Base-by-base conservation (phyloP, 2,329 filamentous ascomycete species). In the Xenoacremonium recifei region DNA sequence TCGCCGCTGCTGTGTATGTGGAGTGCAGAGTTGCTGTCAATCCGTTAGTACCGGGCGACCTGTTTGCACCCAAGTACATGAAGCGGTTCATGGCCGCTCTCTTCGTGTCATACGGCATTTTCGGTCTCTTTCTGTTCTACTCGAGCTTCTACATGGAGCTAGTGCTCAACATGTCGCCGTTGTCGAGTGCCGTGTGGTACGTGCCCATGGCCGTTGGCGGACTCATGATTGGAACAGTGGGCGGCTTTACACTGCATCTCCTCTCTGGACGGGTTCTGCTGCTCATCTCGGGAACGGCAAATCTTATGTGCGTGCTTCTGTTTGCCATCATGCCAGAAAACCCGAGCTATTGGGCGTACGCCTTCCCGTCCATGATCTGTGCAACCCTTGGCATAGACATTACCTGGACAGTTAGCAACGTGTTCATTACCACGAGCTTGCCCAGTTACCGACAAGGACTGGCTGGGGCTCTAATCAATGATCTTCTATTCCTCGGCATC, bases 331-430 rank as follows among this genome's bases (percentile, higher is more conserved):
- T 79, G 42, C 79, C 79, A 1, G 54, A 62, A 12, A 65, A 70
- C 3, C 73, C 70, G 0, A 75, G 69, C 44, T 80, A 82, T 62
- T 87, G 83, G 83, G 72, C 77, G 0, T 86, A 73, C 57, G 71
- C 82, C 3, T 83, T 87, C 50, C 79, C 82, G 0, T 60, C 73
- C 4, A 79, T 79, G 76, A 63, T 80, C 6, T 76, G 75, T 43
- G 76, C 72, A 12, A 85, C 82, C 0, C 64, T 84, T 17, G 81
- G 79, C 4, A 80, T 87, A 40, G 84, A 87, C 51, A 73, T 86
- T 33, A 77, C 77, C 6, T 85, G 79, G 62, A 85, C 79, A 43
- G 71, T 87, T 3, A 74, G 80, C 21, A 85, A 82, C 48, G 76
- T 87, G 39, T 87, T 85, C 59, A 77, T 85, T 39, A 85, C 82